Percentiles rank a stretch among this genome's conserved stretches.
Evolutionary conservation across 805 yeast genomes (phyloP).

Genomic region (Candida yuanshanica): DNA sequence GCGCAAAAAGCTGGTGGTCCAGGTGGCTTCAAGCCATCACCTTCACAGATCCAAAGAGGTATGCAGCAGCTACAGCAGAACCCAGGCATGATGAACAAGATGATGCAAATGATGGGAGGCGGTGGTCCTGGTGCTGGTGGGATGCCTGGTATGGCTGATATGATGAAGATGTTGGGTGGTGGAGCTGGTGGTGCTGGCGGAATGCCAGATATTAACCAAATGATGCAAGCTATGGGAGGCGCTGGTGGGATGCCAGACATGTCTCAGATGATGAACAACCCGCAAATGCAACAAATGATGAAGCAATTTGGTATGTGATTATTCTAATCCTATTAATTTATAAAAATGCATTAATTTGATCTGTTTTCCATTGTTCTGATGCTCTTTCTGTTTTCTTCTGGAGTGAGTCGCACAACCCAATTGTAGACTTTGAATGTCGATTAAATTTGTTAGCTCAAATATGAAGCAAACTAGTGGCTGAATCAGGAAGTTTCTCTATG

Average conservation of each 20-base stretch:
- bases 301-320: conserved; percentile 38
- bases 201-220: conserved; percentile 61
- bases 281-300: conserved; percentile 43
- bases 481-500: too few relatives aligned
- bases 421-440: too few relatives aligned
- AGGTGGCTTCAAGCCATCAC: conserved; percentile 40
- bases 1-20: conserved; percentile 37
- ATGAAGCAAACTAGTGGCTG: too few relatives aligned
- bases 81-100: conserved; percentile 69
- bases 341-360: too few relatives aligned
- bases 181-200: conserved; percentile 46
- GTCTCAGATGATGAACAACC: conserved; percentile 33
- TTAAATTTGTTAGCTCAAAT: too few relatives aligned
- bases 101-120: conserved; percentile 55
- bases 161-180: conserved; percentile 53
- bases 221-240: conserved; percentile 51
- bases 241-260: conserved; percentile 36
- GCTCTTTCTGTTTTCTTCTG: too few relatives aligned
- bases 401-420: too few relatives aligned
- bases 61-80: conserved; percentile 62
- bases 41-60: conserved; percentile 41
- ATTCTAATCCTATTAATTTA: too few relatives aligned
- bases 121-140: conserved; percentile 48
- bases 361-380: too few relatives aligned
- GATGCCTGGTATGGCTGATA: conserved; percentile 59